Evolutionary conservation across 2,329 filamentous ascomycete genomes (phyloP), one percentile per base, ranked within the genome.

Genomic region (Trichoderma simmonsii): DNA sequence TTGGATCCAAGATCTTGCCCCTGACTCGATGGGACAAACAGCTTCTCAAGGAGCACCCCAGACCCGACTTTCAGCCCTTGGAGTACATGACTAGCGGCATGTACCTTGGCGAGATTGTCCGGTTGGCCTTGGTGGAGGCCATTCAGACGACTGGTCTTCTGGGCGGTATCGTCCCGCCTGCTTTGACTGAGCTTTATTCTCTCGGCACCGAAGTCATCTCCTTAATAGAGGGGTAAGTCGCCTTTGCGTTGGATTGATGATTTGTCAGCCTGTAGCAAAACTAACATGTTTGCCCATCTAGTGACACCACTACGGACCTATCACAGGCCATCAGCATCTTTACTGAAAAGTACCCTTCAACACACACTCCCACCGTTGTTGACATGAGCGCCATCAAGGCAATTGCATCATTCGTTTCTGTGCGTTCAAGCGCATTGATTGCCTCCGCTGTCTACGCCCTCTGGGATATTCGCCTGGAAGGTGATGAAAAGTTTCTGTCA

Each of bases 51-150:
- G 82, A 79, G 0, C 90, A 90, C 73, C 82, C 86, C 14, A 82
- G 83, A 67, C 89, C 89, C 0, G 85, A 87, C 28, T 90, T 90
- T 73, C 89, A 91, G 75, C 89, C 89, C 0, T 78, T 90, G 12
- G 89, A 91, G 78, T 85, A 90, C 73, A 82, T 91, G 73, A 86
- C 91, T 56, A 88, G 88, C 75, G 90, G 90, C 43, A 89, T 87
- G 76, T 92, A 92, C 77, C 81, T 92, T 3, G 90, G 90, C 62
- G 90, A 92, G 79, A 86, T 92, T 61, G 88, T 85, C 75, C 85
- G 90, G 21, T 79, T 89, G 14, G 84, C 86, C 0, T 81, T 91
- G 57, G 73, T 90, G 26, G 90, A 92, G 73, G 89, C 88, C 0
- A 85, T 91, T 62, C 80, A 85, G 71, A 84, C 82, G 0, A 84